Evolutionary conservation across 2,329 filamentous ascomycete species (phyloP), one percentile per base, ranked within the genome.

Genomic region (Aspergillus pseudoglaucus): DNA sequence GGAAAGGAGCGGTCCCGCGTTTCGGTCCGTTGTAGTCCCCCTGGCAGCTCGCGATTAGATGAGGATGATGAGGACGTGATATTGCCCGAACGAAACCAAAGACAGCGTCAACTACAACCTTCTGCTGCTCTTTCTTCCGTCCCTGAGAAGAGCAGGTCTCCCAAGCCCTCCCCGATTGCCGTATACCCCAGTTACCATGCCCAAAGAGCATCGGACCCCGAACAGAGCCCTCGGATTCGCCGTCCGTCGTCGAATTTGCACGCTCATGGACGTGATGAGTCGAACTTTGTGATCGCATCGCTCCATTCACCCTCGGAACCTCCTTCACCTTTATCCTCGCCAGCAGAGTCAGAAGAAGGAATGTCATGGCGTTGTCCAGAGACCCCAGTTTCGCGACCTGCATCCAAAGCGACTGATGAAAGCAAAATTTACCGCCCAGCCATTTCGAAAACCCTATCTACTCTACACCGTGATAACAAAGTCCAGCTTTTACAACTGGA

Each of bases 1-100:
- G 90, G 90, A 55, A 93, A 90, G 65, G 81, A 87, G 45, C 59
- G 57, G 4, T 59, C 59, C 27, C 44, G 17, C 17, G 17, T 53
- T 8, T 58, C 60, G 20, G 51, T 56, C 37, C 56, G 52, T 33
- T 56, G 54, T 37, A 60, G 54, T 46, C 50, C 51, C 32, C 41
- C 48, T 41, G 49, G 46, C 17, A 52, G 46, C 44, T 37, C 42
- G 42, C 52, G 53, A 38, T 47, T 47, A 41, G 48, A 47, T 15
- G 44, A 47, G 32, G 51, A 55, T 14, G 49, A 47, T 39, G 44
- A 45, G 23, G 42, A 18, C 17, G 47, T 40, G 10, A 25, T 35
- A 33, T 39, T 18, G 37, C 37, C 45, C 30, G 42, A 43, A 18
- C 43, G 47, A 30, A 49, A 42, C 17, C 50, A 47, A 32, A 40